These are phyloP conservation scores for Neoboletus subvelutipes DNA, from an alignment of 768 basidiomycete species.

Conservation along the genomic window DNA sequence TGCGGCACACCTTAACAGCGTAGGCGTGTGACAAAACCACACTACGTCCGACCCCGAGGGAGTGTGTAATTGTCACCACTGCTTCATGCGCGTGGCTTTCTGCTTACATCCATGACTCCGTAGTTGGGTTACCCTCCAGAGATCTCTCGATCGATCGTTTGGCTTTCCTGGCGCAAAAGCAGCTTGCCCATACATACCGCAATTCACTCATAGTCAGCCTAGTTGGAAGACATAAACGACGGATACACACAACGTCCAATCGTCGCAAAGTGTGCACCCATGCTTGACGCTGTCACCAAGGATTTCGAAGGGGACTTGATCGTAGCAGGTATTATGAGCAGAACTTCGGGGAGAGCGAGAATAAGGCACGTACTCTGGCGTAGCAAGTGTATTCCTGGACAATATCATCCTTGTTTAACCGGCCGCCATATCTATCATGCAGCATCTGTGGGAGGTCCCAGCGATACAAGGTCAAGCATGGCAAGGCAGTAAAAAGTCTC, in stretches of 20 bases:
- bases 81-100: background rate
- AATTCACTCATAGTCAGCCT: slow-evolving; percentile 80
- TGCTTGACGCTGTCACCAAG: slow-evolving; percentile 78
- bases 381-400: slow-evolving; percentile 58
- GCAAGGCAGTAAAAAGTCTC: background rate
- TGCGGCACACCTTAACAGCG: slow-evolving; percentile 61
- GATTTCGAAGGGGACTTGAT: slow-evolving; percentile 65
- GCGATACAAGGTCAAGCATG: slow-evolving; percentile 57
- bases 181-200: slow-evolving; percentile 69
- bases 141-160: slow-evolving; percentile 60
- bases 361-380: slow-evolving; percentile 42
- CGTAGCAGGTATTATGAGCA: too few relatives aligned
- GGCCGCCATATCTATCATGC: background rate
- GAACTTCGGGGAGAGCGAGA: slow-evolving; percentile 3
- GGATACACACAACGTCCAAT: slow-evolving; percentile 13
- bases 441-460: slow-evolving; percentile 40
- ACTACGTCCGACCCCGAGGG: slow-evolving; percentile 59
- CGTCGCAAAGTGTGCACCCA: slow-evolving; percentile 43
- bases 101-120: slow-evolving; percentile 66
- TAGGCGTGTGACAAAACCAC: slow-evolving; percentile 69
- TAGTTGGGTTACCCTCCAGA: slow-evolving; percentile 60
- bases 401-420: background rate
- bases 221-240: slow-evolving; percentile 17
- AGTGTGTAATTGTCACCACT: slow-evolving; percentile 10
- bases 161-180: slow-evolving; percentile 71